Evolutionary conservation across 805 yeast species (phyloP), one percentile per base, ranked within the genome.

Genomic region (Candida boleticola): DNA sequence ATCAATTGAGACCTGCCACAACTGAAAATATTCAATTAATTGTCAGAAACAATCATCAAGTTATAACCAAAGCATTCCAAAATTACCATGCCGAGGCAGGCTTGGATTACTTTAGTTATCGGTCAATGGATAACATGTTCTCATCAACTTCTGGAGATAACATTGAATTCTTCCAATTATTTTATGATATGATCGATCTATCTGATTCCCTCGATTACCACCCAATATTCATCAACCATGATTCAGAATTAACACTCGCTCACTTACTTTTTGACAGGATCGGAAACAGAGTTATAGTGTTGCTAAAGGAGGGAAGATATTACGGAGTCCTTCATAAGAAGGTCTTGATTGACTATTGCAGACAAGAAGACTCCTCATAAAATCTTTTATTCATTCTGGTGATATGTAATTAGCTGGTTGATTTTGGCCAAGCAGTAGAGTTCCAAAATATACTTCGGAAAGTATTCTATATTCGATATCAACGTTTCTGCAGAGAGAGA

Each of bases 291-390:
- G 75, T 77, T 1, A 68, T 77, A 41, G 72, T 76, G 1, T 54
- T 72, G 20, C 48, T 66, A 11, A 66, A 66, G 38, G 64, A 71
- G 23, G 82, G 81, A 10, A 55, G 61, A 40, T 77, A 68, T 51
- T 66, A 66, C 42, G 82, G 82, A 1, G 64, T 77, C 3, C 55
- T 79, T 44, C 81, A 79, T 50, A 76, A 75, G 55, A 78, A 79
- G 55, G 65, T 67, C 33, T 69, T 76, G 47, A 73, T 79, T 41
- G 80, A 76, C 42, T 74, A 53, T 47, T 54, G 63, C 41, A 48
- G 67, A 39, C 45, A 60, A 26, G 45, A 47, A 25, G 44, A 37
- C 23, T 36, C 22, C 27, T 11, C 22, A 22, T 16, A 16, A 17
- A 23, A 9, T 19, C 25, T 25, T 27, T 41, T 43, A 3, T 34